A percentile compares a stretch with the other conserved stretches of the same genome.
Evolutionary conservation across 305 asterid genomes (phyloP).

Genomic region (Ruellia speciosa): DNA sequence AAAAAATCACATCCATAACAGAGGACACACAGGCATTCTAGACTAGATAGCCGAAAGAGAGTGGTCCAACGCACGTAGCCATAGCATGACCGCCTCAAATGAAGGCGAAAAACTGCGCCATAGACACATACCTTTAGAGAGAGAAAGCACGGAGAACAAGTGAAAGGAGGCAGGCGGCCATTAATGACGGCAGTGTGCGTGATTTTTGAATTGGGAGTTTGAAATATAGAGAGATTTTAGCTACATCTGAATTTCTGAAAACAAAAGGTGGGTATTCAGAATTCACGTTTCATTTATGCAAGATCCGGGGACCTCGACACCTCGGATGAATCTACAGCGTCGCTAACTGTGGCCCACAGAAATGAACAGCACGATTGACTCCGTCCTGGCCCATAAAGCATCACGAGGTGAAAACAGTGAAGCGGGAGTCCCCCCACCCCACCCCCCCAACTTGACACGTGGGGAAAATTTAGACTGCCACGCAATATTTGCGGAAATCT

Average conservation of each 20-base stretch:
- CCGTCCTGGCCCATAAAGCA: neutral
- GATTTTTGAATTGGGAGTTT: conserved; percentile 33
- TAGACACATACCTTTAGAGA: conserved; percentile 25
- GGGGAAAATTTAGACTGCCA: neutral
- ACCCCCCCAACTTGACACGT: no score
- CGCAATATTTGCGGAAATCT: neutral
- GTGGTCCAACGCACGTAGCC: neutral
- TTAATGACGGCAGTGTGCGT: conserved; percentile 37
- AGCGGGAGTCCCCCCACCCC: neutral
- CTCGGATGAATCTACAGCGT: no score
- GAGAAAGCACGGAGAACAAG: conserved; percentile 32
- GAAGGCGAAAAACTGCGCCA: conserved; percentile 8
- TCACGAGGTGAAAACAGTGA: neutral
- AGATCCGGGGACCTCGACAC: no score
- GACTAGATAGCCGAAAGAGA: neutral
- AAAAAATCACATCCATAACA: conserved; percentile 1
- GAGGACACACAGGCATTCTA: neutral
- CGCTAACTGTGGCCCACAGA: neutral
- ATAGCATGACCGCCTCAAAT: neutral
- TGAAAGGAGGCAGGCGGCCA: conserved; percentile 31
- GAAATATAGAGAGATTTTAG: conserved; percentile 20
- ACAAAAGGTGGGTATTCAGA: no score
- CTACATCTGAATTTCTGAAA: neutral
- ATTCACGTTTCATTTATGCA: no score
- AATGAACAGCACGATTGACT: neutral